Percentiles rank a stretch among this genome's conserved stretches.
Evolutionary conservation across 2,329 filamentous ascomycete genomes (phyloP).

Genomic region (Colletotrichum coccodes): DNA sequence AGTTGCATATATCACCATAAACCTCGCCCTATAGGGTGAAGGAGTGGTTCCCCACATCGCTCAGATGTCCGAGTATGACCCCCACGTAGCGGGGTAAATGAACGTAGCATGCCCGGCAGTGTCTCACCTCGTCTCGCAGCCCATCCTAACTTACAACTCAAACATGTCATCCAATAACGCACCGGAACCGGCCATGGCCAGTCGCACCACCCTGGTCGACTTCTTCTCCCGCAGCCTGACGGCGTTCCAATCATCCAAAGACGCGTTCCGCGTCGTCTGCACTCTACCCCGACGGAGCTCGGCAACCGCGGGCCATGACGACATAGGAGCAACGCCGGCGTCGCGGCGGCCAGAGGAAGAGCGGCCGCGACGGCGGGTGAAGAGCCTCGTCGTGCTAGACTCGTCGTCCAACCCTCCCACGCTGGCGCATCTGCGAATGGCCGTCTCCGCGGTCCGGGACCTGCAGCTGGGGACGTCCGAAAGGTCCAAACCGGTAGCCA

Average conservation of each 20-base stretch:
- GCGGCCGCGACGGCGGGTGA: constrained; percentile 29
- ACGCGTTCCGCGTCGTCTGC: constrained; percentile 57
- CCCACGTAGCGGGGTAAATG: constrained; percentile 32
- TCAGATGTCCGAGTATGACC: background rate
- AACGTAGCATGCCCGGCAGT: background rate
- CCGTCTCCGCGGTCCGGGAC: constrained; percentile 54
- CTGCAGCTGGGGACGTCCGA: background rate
- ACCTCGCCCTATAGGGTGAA: background rate
- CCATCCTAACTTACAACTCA: background rate
- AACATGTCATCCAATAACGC: background rate
- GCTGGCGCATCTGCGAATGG: constrained; percentile 68
- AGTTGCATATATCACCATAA: background rate
- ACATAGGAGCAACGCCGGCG: constrained; percentile 35
- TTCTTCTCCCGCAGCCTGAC: constrained; percentile 57
- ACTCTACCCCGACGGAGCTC: constrained; percentile 43
- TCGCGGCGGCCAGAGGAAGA: constrained; percentile 4
- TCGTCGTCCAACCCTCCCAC: constrained; percentile 78
- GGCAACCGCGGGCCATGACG: background rate
- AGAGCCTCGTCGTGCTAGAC: constrained; percentile 67
- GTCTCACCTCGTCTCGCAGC: constrained; percentile 3
- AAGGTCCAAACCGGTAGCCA: background rate
- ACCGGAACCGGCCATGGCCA: constrained; percentile 17
- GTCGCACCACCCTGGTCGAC: constrained; percentile 44
- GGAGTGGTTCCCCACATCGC: background rate
- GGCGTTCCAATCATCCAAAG: constrained; percentile 53